Evolutionary conservation across 2,329 filamentous ascomycete genomes (phyloP), one percentile per base, ranked within the genome.

Genomic region (Zymoseptoria passerinii): DNA sequence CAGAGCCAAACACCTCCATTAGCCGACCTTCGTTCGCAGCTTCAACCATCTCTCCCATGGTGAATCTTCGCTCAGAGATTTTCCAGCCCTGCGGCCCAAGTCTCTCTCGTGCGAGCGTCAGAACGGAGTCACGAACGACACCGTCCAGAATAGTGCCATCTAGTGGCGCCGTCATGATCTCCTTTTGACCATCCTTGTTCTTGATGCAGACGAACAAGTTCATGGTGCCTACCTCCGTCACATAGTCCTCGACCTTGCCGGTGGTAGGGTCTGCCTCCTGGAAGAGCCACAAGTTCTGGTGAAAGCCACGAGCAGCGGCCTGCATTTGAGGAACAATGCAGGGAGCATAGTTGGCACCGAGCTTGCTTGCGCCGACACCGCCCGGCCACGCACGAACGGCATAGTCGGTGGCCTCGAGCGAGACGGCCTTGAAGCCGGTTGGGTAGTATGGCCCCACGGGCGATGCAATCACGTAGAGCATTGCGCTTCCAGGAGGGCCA

Each of bases 141-240:
- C 94, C 94, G 76, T 95, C 90, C 51, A 99, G 82, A 65, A 99
- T 99, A 28, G 92, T 99, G 54, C 94, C 94, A 73, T 99, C 94
- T 13, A 99, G 82, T 23, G 94, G 94, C 44, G 92, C 90, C n/a
- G 94, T 99, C 68, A 96, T 74, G 55, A 99, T 83, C 79, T 96
- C 92, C 71, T 92, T 92, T 77, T 92, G 83, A 7, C 92, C 94
- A 10, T 90, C 94, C 80, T 89, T 89, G 79, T 95, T 85, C 77
- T 85, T 85, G 67, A 97, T 77, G 49, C 88, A 92, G 29, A 88
- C 87, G 70, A 97, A 99, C 73, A 99, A 85, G 77, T 99, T 99
- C 94, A 99, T 99, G 58, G 94, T 97, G 70, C 94, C 94, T 58
- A 96, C 94, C 76, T 99, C 94, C 52, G 94, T 99, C 59, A 97